Evolutionary conservation across 1,284 basidiomycete species (phyloP).

Genomic region (Cutaneotrichosporon mucoides): DNA sequence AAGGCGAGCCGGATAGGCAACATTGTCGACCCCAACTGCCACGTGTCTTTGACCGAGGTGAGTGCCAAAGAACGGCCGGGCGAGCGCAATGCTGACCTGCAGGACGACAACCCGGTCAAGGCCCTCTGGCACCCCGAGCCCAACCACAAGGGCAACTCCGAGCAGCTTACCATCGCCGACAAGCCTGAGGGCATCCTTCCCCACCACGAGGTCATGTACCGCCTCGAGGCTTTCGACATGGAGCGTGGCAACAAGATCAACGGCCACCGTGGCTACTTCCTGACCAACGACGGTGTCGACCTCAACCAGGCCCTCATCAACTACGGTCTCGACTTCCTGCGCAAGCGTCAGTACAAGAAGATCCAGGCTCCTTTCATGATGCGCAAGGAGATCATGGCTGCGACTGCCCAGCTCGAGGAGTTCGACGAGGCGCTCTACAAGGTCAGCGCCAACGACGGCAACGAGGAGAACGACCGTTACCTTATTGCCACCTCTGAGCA

Average conservation of each 20-base stretch:
- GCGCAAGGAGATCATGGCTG: constrained; percentile 95
- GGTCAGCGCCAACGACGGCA: constrained; percentile 57
- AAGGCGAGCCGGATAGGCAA: constrained; percentile 85
- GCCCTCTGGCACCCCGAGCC: constrained; percentile 84
- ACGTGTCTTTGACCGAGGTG: constrained; percentile 85
- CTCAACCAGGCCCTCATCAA: constrained; percentile 94
- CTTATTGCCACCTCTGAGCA: constrained; percentile 98
- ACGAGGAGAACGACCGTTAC: constrained; percentile 94
- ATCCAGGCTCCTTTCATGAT: constrained; percentile 98
- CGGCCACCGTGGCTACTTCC: constrained; percentile 94
- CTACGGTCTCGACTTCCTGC: constrained; percentile 91
- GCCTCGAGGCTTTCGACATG: constrained; percentile 91
- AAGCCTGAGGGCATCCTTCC: constrained; percentile 71
- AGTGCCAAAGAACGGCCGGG: constrained; percentile 19
- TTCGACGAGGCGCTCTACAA: constrained; percentile 99
- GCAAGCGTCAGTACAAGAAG: constrained; percentile 80
- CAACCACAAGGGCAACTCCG: constrained; percentile 55
- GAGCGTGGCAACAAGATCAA: constrained; percentile 91
- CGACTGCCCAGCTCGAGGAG: constrained; percentile 95
- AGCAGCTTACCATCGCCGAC: constrained; percentile 54
- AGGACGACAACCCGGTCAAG: constrained; percentile 84
- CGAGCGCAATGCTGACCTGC: neutral
- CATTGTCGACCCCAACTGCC: constrained; percentile 81
- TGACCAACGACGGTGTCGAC: constrained; percentile 92
- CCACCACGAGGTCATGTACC: constrained; percentile 92